A percentile compares a stretch with the other conserved stretches of the same genome.
Conservation (phyloP, 2,329 filamentous ascomycete genomes). For the Aspergillus brasiliensis region DNA sequence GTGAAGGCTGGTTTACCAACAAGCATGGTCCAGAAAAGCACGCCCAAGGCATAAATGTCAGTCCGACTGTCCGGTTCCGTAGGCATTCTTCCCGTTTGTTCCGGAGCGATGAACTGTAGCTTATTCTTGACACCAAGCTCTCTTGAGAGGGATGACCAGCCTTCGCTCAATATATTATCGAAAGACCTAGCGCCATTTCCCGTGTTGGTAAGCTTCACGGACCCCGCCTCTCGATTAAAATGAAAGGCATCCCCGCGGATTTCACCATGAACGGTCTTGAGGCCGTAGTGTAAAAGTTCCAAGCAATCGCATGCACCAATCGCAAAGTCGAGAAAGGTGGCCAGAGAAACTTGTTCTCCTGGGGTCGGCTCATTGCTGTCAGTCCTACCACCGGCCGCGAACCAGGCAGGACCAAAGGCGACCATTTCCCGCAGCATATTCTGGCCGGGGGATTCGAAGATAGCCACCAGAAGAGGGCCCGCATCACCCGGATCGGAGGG, state of each 20-base stretch:
- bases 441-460: slow-evolving; percentile 75
- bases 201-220: slow-evolving; percentile 79
- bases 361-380: slow-evolving; percentile 52
- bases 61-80: slow-evolving; percentile 89
- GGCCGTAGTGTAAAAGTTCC: slow-evolving; percentile 86
- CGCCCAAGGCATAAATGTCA: slow-evolving; percentile 89
- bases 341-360: slow-evolving; percentile 66
- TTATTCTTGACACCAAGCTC: slow-evolving; percentile 87
- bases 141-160: slow-evolving; percentile 81
- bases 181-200: slow-evolving; percentile 86
- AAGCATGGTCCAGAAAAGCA: slow-evolving; percentile 84
- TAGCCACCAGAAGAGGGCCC: slow-evolving; percentile 71
- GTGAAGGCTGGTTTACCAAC: slow-evolving; percentile 79
- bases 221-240: slow-evolving; percentile 69
- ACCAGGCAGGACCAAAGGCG: slow-evolving; percentile 76
- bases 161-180: slow-evolving; percentile 84
- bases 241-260: slow-evolving; percentile 90
- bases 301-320: slow-evolving; percentile 84
- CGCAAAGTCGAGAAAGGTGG: slow-evolving; percentile 84
- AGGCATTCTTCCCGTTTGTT: slow-evolving; percentile 91
- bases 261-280: slow-evolving; percentile 86
- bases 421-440: slow-evolving; percentile 73
- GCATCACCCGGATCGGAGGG: slow-evolving; percentile 69
- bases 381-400: slow-evolving; percentile 56
- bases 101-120: slow-evolving; percentile 86